Conservation (phyloP, 306 rosid genomes). For the Inga laurina region DNA sequence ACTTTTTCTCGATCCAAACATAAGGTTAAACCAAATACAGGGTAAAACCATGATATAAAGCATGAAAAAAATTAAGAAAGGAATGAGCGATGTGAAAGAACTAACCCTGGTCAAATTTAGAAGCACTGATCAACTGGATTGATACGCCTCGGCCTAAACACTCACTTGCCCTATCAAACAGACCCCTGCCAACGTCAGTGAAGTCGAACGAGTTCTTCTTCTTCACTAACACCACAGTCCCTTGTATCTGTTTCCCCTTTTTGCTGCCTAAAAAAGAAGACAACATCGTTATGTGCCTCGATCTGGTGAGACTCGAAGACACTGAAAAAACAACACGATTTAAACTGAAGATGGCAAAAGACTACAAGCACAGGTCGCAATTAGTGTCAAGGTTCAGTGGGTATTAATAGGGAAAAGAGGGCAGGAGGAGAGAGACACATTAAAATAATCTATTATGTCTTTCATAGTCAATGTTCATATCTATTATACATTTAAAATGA, state of each 20-base stretch:
- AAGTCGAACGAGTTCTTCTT: conserved; percentile 37
- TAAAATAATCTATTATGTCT: no score
- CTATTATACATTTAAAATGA: neutral
- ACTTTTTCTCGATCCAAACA: no score
- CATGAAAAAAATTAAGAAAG: neutral
- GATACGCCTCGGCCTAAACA: conserved; percentile 16
- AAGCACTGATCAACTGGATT: conserved; percentile 28
- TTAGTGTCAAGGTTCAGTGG: neutral
- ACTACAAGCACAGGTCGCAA: no score
- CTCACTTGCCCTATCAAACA: conserved; percentile 6
- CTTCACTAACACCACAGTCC: conserved; percentile 33
- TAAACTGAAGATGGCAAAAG: neutral
- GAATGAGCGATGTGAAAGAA: neutral
- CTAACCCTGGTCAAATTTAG: conserved; percentile 22
- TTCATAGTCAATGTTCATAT: neutral
- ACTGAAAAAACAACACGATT: neutral
- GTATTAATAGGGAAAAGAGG: neutral
- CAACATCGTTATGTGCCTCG: neutral
- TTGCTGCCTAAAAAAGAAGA: neutral
- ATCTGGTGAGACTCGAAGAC: neutral
- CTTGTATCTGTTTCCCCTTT: conserved; percentile 14
- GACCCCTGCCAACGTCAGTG: neutral
- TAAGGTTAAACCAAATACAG: no score
- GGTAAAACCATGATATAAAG: no score
- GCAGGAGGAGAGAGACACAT: neutral